phyloP scores from a whole-genome alignment of 768 basidiomycete genomes.

The Tubosaeta brunneosetosa region DNA sequence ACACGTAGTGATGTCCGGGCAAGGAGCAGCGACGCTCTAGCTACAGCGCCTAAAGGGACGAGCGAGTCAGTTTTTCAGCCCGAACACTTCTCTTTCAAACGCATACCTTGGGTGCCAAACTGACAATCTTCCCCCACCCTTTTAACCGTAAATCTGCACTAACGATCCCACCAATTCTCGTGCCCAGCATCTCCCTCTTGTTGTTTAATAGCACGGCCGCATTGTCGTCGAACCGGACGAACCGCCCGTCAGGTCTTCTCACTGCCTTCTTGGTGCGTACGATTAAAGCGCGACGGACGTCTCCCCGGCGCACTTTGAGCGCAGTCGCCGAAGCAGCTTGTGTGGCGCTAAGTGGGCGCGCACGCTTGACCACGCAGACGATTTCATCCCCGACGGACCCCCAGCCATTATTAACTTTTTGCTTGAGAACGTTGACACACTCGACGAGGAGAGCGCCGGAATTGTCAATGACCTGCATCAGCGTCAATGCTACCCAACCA shows the following conservation, averaged over 20 bases:
- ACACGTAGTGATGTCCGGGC: too few relatives aligned
- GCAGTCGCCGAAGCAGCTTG: slow-evolving; percentile 67
- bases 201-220: slow-evolving; percentile 92
- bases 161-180: slow-evolving; percentile 90
- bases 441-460: slow-evolving; percentile 92
- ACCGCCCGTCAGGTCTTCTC: slow-evolving; percentile 80
- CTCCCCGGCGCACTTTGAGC: slow-evolving; percentile 88
- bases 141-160: slow-evolving; percentile 86
- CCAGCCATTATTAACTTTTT: slow-evolving; percentile 94
- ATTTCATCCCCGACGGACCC: slow-evolving; percentile 93
- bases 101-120: slow-evolving; percentile 81
- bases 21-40: neutral
- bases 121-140: slow-evolving; percentile 93
- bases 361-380: slow-evolving; percentile 90
- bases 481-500: neutral
- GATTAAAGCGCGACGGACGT: slow-evolving; percentile 93
- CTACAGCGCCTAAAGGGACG: slow-evolving; percentile 16
- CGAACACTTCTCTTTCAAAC: neutral
- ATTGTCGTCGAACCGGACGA: slow-evolving; percentile 93
- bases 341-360: slow-evolving; percentile 72
- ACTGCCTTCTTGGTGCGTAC: slow-evolving; percentile 89
- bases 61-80: neutral
- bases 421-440: slow-evolving; percentile 94
- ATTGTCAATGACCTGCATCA: slow-evolving; percentile 87
- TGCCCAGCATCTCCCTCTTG: slow-evolving; percentile 94